Evolutionary conservation across 805 yeast genomes (phyloP), one percentile per base, ranked within the genome.

Genomic region (Spathaspora boniae): DNA sequence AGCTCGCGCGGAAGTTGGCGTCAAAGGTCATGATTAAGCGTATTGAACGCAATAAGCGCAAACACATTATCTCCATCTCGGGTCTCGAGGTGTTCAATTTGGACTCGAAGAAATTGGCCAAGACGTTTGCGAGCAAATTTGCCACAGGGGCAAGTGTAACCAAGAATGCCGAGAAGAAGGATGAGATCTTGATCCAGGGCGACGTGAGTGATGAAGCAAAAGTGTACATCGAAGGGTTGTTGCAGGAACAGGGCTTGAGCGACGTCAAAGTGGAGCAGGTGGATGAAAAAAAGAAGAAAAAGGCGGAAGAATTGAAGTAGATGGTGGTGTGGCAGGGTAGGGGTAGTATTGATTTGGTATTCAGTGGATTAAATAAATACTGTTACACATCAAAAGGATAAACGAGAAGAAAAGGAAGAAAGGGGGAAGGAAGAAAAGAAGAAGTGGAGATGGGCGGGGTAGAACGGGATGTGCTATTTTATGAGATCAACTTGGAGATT

Each of bases 91-190:
- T 88, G 25, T 82, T 87, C 55, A 91, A 82, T 42, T 75, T 87
- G 42, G 96, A 89, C 55, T 74, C 86, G 77, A 89, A 89, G 68
- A 89, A 88, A 55, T 70, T 87, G 46, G 85, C 96, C 29, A 91
- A 91, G 70, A 80, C 88, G 0, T 89, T 91, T 61, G 93, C 97
- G 0, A 82, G 93, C 23, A 87, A 85, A 59, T 89, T 91, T 55
- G 98, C 98, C 9, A 89, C 97, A 6, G 98, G 98, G 34, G 91
- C 96, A 19, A 80, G 93, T 16, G 95, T 89, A 9, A 80, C 88
- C 4, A 89, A 89, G 62, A 85, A 79, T 45, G 88, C 80, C 3
- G 98, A 89, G 46, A 89, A 89, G 63, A 86, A 84, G 57, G 96
- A 91, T 43, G 98, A 89, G 54, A 78, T 89, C 38, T 76, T 86